Base-by-base conservation (phyloP, 2,329 filamentous ascomycete genomes). In the Hypoxylon sp. region DNA sequence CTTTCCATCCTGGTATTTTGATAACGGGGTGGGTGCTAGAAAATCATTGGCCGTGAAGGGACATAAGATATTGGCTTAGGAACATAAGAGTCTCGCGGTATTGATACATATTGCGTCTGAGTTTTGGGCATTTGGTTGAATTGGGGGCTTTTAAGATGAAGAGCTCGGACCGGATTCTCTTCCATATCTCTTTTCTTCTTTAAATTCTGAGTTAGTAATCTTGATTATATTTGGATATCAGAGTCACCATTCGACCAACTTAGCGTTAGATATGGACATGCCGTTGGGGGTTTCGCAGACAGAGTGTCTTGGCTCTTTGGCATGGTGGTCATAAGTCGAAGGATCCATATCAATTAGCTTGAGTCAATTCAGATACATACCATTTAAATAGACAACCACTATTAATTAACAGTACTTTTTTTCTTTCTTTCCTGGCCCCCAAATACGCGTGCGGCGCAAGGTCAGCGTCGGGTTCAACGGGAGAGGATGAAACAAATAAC, bases 1-100 rank as follows among this genome's bases (percentile, higher is more conserved):
- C 27, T 62, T 22, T 37, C 20, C 27, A 37, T 7, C 11, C n/a
- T 57, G 27, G 14, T 61, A 27, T 49, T 27, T 17, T 49, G 17
- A 49, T 6, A 11, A 49, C 8, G 37, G 6, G 25, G 30, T 4
- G 3, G 7, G 11, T 17, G 20, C 17, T 31, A 13, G 25, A 17
- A 25, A 31, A 3, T 17, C n/a, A 44, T 20, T 14, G n/a, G 4
- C 49, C 30, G 22, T 11, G n/a, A 50, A 25, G 48, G 20, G 31
- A 14, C 33, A 6, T 22, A 22, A 4, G 40, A 8, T 44, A 4
- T 44, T 44, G n/a, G 17, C 8, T 17, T 20, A 3, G 14, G 40
- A 20, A 3, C 17, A 44, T 44, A n/a, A n/a, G 6, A 44, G 17
- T 44, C 7, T 20, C 17, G 14, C 17, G n/a, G 20, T 44, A 7